These are phyloP conservation scores for Solanum aculeatissimum DNA, from an alignment of 305 asterid species.

Conservation along the genomic window DNA sequence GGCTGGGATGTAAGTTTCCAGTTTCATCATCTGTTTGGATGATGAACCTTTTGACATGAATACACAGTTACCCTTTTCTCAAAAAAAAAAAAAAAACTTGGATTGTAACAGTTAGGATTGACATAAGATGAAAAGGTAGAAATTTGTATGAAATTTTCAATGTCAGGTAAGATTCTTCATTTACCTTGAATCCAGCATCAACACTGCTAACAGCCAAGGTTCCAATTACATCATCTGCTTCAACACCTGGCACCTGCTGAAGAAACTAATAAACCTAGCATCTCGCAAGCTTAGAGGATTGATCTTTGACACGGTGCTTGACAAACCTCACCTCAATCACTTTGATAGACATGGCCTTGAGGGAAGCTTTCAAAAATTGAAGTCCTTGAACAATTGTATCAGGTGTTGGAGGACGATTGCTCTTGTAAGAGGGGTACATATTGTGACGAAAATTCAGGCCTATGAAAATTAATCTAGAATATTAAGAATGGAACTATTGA, in stretches of 20 bases:
- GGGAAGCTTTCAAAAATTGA: conserved; percentile 90
- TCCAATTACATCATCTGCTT: conserved; percentile 98
- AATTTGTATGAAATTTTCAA: background rate
- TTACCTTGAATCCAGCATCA: conserved; percentile 77
- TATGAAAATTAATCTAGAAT: conserved; percentile 20
- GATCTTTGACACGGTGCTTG: background rate
- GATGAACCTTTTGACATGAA: too few species aligned
- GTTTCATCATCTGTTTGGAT: too few species aligned
- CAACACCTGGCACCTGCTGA: conserved; percentile 94
- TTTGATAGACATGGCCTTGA: conserved; percentile 93
- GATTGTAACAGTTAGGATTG: background rate
- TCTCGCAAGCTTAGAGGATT: background rate
- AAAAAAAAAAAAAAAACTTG: too few species aligned
- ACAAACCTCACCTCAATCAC: conserved; percentile 70
- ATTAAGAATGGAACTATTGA: background rate
- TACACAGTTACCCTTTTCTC: too few species aligned
- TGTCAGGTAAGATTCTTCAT: background rate
- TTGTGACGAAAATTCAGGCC: conserved; percentile 94
- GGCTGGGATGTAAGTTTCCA: too few species aligned
- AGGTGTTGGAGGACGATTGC: conserved; percentile 97
- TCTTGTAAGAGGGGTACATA: conserved; percentile 80
- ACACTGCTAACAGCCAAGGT: conserved; percentile 83
- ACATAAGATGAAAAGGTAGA: background rate
- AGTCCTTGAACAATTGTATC: conserved; percentile 96
- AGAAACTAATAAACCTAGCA: conserved; percentile 9